Evolutionary conservation across 2,329 filamentous ascomycete genomes (phyloP), one percentile per base, ranked within the genome.

Genomic region (Trichoderma arundinaceum): DNA sequence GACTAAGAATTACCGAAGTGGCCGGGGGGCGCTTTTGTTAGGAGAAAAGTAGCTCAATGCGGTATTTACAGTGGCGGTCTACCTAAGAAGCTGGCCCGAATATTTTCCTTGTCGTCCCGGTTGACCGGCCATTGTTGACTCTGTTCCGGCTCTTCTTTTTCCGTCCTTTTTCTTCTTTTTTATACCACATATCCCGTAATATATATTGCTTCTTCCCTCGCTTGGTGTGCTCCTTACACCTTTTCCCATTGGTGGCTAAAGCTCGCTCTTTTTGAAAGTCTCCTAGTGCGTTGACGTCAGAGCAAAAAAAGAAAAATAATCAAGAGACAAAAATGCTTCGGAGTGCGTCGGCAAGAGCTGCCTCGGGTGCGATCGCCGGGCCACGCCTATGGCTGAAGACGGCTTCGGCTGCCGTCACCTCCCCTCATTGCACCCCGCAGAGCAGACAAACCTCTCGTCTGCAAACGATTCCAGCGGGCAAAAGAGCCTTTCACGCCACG

Each of bases 401-500:
- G 28, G 52, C 52, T 46, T 57, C 51, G 19, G 41, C 48, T 28
- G 22, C 22, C 22, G 22, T 28, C 32, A 9, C n/a, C 39, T 39
- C 48, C 6, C 49, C n/a, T 43, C 28, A 39, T 15, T 46, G 43
- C 52, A 64, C 61, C 61, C 61, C 61, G 61, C 61, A 57, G 61
- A 39, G 13, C 35, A 32, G 10, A 13, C 38, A 41, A 4, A 57
- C n/a, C 19, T 22, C 22, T 15, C 32, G 7, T 19, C 33, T 19
- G 13, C 35, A 51, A 56, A 12, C 19, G n/a, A 4, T 61, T n/a
- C 41, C 49, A 15, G 48, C 38, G 38, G 41, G 12, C 22, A 15
- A 15, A 32, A 59, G 67, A 65, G 53, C 57, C 33, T 56, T 73
- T 38, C 70, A 69, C 68, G 68, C 35, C 44, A 70, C 68, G 9